Percentiles rank a stretch among this genome's conserved stretches.
phyloP scores from a whole-genome alignment of 495 filamentous ascomycete genomes.

The Neurospora hispaniola region DNA sequence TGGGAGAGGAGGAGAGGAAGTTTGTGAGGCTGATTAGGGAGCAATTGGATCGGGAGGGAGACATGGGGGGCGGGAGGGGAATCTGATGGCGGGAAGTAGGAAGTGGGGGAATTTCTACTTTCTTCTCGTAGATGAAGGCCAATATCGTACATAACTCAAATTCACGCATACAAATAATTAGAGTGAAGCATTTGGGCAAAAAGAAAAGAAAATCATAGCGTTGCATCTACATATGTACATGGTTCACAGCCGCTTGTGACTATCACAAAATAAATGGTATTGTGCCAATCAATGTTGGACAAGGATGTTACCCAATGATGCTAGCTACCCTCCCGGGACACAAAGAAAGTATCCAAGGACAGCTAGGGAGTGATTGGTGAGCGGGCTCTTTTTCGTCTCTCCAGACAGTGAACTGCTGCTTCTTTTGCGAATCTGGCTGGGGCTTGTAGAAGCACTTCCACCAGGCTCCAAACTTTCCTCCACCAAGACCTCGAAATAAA shows the following conservation, averaged over 20 bases:
- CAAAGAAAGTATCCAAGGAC: not conserved
- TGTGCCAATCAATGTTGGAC: not conserved
- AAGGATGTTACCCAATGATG: not conserved
- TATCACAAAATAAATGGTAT: not conserved
- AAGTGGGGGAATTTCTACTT: not conserved
- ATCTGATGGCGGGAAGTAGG: not conserved
- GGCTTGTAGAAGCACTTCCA: too few species aligned
- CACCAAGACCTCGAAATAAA: too few species aligned
- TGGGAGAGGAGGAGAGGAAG: constrained; percentile 9
- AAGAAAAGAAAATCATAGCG: not conserved
- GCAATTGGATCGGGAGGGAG: not conserved
- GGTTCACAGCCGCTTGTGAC: too few species aligned
- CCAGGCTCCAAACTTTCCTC: too few species aligned
- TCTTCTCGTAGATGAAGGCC: not conserved
- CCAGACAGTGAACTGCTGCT: not conserved
- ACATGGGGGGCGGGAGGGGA: not conserved
- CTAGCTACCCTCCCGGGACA: not conserved
- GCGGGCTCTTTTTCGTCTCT: not conserved
- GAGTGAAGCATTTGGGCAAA: not conserved
- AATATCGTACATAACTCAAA: not conserved
- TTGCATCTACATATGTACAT: not conserved
- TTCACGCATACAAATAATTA: not conserved
- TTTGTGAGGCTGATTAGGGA: constrained; percentile 5
- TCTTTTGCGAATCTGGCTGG: too few species aligned
- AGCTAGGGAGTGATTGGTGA: not conserved